These are phyloP conservation scores for Trametes sanguinea DNA, from an alignment of 768 basidiomycete species.

Conservation along the genomic window DNA sequence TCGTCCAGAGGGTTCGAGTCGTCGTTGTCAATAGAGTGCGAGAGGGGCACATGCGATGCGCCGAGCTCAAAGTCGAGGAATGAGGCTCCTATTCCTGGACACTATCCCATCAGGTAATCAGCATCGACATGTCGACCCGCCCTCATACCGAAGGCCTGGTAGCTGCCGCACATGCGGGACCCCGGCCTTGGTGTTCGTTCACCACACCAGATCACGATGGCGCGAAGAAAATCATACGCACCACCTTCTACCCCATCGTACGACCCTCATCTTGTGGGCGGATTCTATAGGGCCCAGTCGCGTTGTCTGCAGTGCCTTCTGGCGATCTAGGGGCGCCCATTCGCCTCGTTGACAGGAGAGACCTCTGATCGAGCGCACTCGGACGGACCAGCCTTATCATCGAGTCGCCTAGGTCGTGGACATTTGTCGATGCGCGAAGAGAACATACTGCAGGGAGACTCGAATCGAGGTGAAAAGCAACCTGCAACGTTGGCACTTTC, in stretches of 20 bases:
- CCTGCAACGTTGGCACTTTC: too few species aligned
- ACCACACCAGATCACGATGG: slow-evolving; percentile 5
- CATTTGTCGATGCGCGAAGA: not conserved
- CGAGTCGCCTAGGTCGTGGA: not conserved
- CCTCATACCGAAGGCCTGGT: slow-evolving; percentile 7
- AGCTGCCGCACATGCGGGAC: slow-evolving; percentile 5
- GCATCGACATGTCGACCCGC: not conserved
- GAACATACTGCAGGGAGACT: too few species aligned
- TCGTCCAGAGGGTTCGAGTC: not conserved
- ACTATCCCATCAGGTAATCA: not conserved
- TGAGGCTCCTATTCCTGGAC: not conserved
- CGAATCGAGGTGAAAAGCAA: too few species aligned
- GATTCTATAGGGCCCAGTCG: not conserved
- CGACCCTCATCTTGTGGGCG: not conserved
- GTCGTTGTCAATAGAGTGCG: not conserved
- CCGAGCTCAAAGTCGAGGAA: not conserved
- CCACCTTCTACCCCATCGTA: not conserved
- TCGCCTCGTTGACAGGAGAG: not conserved
- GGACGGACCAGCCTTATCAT: not conserved
- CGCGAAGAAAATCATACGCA: not conserved
- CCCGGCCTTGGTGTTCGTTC: not conserved
- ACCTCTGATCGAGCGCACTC: not conserved
- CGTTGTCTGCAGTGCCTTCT: not conserved
- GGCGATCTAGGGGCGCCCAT: not conserved
- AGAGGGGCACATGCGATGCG: not conserved